Base-by-base conservation (phyloP, 73 alveolate genomes). In the Symbiodinium pilosum region DNA sequence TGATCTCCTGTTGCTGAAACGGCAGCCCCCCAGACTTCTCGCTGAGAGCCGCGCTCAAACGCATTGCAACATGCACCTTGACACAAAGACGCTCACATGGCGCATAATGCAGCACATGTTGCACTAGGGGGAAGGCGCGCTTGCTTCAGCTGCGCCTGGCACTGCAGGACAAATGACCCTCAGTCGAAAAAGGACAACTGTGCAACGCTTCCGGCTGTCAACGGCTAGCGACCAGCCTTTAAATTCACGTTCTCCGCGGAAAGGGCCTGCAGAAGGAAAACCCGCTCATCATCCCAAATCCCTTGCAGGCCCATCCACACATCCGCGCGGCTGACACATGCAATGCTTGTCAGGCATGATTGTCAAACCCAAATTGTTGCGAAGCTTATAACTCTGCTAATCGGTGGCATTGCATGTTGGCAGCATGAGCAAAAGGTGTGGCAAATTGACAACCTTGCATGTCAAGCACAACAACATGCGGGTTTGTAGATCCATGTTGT, bases 271-370 rank as follows among this genome's bases (percentile, higher is more conserved):
- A 56, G 21, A 5, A 56, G 32, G 14, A 56, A 20, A 56, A 26
- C 73, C 73, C 73, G n/a, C 73, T 56, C 73, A 56, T 56, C 73
- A 56, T 16, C 73, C 73, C 73, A 56, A 56, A 56, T 56, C 73
- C 73, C 73, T 32, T 56, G 73, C 73, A 56, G 73, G 73, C 73
- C 73, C 32, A 20, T 56, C 73, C 73, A 56, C 73, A 56, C 73
- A 16, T 56, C 73, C 73, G 73, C 73, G n/a, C 73, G 73, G 73
- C 73, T 56, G 73, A 56, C 73, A 56, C 73, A 8, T 56, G 73
- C 73, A 56, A 56, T 56, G 73, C 73, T 56, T 56, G 32, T 56
- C 73, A 56, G n/a, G 34, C 73, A 56, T 16, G 73, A 56, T 56
- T 56, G 73, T 56, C 73, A 56, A 5, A 20, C 73, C 73, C 73